Evolutionary conservation across 805 yeast species (phyloP), one percentile per base, ranked within the genome.

Genomic region (Candida berthetii): DNA sequence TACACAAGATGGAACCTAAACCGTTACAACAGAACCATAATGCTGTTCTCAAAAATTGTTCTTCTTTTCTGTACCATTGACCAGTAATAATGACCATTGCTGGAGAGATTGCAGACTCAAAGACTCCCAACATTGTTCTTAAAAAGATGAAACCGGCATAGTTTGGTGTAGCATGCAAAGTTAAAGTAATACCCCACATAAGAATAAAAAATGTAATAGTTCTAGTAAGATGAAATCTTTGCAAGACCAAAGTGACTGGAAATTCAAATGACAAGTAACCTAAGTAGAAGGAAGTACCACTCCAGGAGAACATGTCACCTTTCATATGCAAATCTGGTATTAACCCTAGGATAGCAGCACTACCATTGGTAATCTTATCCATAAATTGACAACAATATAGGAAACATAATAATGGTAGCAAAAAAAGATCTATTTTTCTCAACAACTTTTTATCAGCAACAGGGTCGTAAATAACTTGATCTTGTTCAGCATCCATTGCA

Each of bases 231-330:
- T 80, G 81, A 41, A 76, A 66, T 36, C 63, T 58, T 50, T 78
- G 83, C 31, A 78, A 52, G 0, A 69, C 35, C 17, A 58, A 50
- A 16, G 66, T 57, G 1, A 72, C 66, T 3, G 78, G 74, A 40
- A 69, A 63, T 43, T 74, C 78, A 42, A 72, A 76, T 0, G 56
- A 59, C 31, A 78, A 51, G 49, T 76, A 79, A 1, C 85, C 85
- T 20, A 79, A 48, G 49, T 74, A 74, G 48, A 75, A 75, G 16
- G 68, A 61, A 3, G 78, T 64, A n/a, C 76, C 67, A 9, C 66
- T 47, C 76, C 80, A 69, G 42, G 69, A 47, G 52, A 71, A 64
- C 59, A 46, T 48, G 35, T 50, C 61, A 42, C 71, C 76, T 38
- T 44, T 46, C 72, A 72, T 72, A 44, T 58, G 57, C 44, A 59